These are phyloP conservation scores for Acacia acuminata DNA, from an alignment of 306 rosid genomes.

Conservation along the genomic window DNA sequence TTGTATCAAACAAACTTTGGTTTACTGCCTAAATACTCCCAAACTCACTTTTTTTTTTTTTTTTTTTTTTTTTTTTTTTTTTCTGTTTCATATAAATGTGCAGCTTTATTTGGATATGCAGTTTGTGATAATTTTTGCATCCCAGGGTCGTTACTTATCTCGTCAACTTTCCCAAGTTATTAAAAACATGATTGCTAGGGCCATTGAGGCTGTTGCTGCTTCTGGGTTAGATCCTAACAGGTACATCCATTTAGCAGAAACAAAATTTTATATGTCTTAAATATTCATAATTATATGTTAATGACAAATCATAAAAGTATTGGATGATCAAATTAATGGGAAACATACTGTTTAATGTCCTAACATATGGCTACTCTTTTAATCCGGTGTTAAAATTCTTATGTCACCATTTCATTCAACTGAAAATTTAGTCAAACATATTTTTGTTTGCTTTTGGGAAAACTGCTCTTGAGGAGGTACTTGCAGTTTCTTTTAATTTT, in stretches of 20 bases:
- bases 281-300: neutral
- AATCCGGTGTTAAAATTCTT: neutral
- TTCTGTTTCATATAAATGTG: conserved; percentile 31
- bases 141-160: conserved; percentile 89
- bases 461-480: too few species aligned
- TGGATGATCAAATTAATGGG: neutral
- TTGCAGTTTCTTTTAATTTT: too few species aligned
- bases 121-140: conserved; percentile 84
- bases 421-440: neutral
- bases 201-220: conserved; percentile 71
- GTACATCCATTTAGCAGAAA: conserved; percentile 34
- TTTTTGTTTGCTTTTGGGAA: neutral
- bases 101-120: conserved; percentile 96
- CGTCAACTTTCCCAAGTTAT: conserved; percentile 85
- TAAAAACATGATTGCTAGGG: conserved; percentile 70
- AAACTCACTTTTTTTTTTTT: neutral
- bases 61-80: too few species aligned
- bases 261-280: neutral
- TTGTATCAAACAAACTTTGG: neutral
- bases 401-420: neutral
- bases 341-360: neutral
- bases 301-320: neutral
- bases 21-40: neutral
- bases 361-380: neutral
- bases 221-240: conserved; percentile 90